These are phyloP conservation scores for Kodamaea sp. DNA, from an alignment of 1,139 yeast species.

Conservation along the genomic window DNA sequence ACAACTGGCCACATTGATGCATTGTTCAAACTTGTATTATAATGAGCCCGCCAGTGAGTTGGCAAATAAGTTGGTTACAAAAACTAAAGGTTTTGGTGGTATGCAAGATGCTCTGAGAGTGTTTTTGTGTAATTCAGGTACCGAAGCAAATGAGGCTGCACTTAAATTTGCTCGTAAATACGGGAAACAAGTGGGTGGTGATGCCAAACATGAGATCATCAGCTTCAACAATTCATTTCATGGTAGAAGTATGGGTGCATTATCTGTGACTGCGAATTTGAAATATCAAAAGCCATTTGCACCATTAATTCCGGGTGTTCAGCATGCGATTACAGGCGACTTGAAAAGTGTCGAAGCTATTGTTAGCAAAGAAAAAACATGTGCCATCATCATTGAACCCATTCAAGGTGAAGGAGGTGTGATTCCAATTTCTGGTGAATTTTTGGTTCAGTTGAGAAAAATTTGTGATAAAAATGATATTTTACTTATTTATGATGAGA, in stretches of 20 bases:
- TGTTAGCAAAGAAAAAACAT: slow-evolving; percentile 65
- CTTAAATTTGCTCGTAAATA: slow-evolving; percentile 88
- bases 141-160: slow-evolving; percentile 98
- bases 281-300: slow-evolving; percentile 89
- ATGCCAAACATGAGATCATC: slow-evolving; percentile 67
- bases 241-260: slow-evolving; percentile 92
- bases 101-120: slow-evolving; percentile 78
- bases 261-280: slow-evolving; percentile 86
- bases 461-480: slow-evolving; percentile 71
- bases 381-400: slow-evolving; percentile 94
- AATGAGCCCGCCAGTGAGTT: slow-evolving; percentile 82
- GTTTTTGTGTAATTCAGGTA: slow-evolving; percentile 89
- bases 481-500: slow-evolving; percentile 85
- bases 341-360: slow-evolving; percentile 54
- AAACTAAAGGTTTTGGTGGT: slow-evolving; percentile 69
- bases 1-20: slow-evolving; percentile 73
- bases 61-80: slow-evolving; percentile 64
- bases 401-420: slow-evolving; percentile 98
- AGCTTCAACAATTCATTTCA: slow-evolving; percentile 90
- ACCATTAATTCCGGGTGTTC: slow-evolving; percentile 84
- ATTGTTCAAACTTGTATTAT: slow-evolving; percentile 81
- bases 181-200: slow-evolving; percentile 51
- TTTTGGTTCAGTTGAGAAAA: slow-evolving; percentile 60
- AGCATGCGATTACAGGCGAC: slow-evolving; percentile 58
- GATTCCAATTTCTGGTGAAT: slow-evolving; percentile 59